Conservation (phyloP, 2,329 filamentous ascomycete species). For the Sarocladium kiliense region DNA sequence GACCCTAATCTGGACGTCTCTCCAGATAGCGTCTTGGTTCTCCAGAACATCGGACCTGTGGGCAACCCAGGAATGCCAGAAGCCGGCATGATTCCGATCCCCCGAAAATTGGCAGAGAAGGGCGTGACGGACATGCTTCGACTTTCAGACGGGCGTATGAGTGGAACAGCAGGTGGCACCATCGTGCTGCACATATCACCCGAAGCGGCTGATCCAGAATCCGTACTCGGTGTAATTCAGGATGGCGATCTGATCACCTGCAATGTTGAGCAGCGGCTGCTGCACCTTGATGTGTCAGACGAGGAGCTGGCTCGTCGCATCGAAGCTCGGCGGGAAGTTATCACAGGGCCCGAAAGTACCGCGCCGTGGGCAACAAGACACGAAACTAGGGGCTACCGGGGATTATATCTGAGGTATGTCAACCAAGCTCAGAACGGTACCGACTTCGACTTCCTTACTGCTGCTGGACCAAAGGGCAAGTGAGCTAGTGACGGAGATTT, state of each 20-base stretch:
- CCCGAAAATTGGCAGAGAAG: slow-evolving; percentile 72
- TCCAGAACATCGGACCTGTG: slow-evolving; percentile 85
- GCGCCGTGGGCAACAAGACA: slow-evolving; percentile 30
- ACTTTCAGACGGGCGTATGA: slow-evolving; percentile 83
- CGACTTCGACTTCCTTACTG: slow-evolving; percentile 58
- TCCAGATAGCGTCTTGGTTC: slow-evolving; percentile 61
- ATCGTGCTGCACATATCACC: slow-evolving; percentile 85
- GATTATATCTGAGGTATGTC: slow-evolving; percentile 53
- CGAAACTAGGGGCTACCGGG: slow-evolving; percentile 49
- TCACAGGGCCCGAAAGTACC: slow-evolving; percentile 21
- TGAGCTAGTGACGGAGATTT: too few relatives aligned
- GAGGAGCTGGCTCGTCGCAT: slow-evolving; percentile 63
- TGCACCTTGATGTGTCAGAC: slow-evolving; percentile 55
- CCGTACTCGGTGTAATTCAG: slow-evolving; percentile 70
- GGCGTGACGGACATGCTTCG: slow-evolving; percentile 76
- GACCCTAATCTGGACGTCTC: slow-evolving; percentile 56
- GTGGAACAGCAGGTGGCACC: slow-evolving; percentile 81
- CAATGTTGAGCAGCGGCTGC: slow-evolving; percentile 62
- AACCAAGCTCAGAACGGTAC: slow-evolving; percentile 55
- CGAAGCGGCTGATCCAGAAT: slow-evolving; percentile 71
- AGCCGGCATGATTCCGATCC: slow-evolving; percentile 57
- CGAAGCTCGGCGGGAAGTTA: slow-evolving; percentile 49
- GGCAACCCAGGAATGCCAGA: slow-evolving; percentile 94
- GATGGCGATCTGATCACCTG: slow-evolving; percentile 78
- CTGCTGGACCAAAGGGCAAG: slow-evolving; percentile 28